phyloP scores from a whole-genome alignment of 2,329 filamentous ascomycete species.

The Tolypocladium guangdongense region DNA sequence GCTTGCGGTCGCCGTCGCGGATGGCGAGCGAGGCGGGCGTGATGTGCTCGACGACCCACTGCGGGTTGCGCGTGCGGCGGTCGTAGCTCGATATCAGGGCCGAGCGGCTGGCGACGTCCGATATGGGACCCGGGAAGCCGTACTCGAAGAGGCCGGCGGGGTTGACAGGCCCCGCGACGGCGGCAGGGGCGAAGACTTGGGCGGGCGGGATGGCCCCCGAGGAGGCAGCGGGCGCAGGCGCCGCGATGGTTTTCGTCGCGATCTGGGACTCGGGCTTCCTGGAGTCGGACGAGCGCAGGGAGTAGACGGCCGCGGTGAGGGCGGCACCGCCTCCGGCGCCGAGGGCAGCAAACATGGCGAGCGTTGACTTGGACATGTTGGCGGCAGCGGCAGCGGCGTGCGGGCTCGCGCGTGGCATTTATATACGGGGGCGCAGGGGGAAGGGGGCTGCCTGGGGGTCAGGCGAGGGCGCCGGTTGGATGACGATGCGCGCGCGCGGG shows the following conservation, averaged over 20 bases:
- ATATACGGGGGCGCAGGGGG: conserved; percentile 2
- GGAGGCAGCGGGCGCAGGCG: conserved; percentile 15
- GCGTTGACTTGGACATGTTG: conserved; percentile 67
- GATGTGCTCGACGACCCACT: conserved; percentile 96
- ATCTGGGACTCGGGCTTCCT: conserved; percentile 6
- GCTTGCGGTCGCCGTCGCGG: conserved; percentile 70
- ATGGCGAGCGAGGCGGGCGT: conserved; percentile 70
- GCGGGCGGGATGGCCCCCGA: conserved; percentile 42
- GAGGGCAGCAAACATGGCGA: conserved; percentile 65
- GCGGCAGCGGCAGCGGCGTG: conserved; percentile 4
- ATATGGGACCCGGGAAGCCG: conserved; percentile 83
- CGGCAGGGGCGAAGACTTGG: conserved; percentile 34
- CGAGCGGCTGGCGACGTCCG: conserved; percentile 66
- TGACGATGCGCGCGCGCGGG: not conserved
- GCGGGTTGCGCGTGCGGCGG: conserved; percentile 78
- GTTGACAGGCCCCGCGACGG: conserved; percentile 45
- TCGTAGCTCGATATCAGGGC: conserved; percentile 84
- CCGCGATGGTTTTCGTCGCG: conserved; percentile 15
- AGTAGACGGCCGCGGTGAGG: conserved; percentile 58
- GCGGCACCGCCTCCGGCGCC: conserved; percentile 69
- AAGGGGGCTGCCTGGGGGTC: not conserved
- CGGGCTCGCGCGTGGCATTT: conserved; percentile 6
- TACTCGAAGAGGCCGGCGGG: conserved; percentile 71
- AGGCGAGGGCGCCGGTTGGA: not conserved
- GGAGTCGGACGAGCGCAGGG: conserved; percentile 32